A percentile compares a stretch with the other conserved stretches of the same genome.
Evolutionary conservation across 768 basidiomycete species (phyloP).

Genomic region (Boletus eberwhitei): DNA sequence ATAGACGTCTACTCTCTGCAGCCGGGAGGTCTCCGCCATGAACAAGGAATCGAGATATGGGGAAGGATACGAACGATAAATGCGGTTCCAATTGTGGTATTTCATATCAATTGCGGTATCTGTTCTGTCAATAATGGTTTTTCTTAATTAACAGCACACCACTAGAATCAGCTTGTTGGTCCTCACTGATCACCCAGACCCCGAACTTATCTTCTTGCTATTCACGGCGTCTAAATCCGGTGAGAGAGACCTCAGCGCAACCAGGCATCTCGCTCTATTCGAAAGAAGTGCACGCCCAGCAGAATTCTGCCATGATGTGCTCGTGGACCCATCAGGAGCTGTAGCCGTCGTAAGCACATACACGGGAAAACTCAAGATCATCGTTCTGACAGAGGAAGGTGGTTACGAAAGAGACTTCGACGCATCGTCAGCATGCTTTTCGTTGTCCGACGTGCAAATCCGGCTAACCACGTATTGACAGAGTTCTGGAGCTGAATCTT

Average conservation of each 20-base stretch:
- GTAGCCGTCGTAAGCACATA: conserved; percentile 66
- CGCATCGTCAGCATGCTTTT: conserved; percentile 47
- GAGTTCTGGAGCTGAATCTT: conserved; percentile 66
- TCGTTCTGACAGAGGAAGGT: conserved; percentile 52
- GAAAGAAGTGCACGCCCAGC: conserved; percentile 57
- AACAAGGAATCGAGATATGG: conserved; percentile 64
- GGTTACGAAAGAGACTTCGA: conserved; percentile 57
- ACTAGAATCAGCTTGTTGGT: conserved; percentile 49
- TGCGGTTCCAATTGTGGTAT: conserved; percentile 52
- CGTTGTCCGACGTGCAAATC: neutral
- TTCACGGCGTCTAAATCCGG: conserved; percentile 41
- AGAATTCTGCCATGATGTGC: conserved; percentile 68
- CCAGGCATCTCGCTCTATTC: conserved; percentile 48
- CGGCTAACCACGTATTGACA: conserved; percentile 24
- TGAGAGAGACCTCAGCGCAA: conserved; percentile 34
- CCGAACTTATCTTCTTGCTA: conserved; percentile 62
- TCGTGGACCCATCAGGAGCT: conserved; percentile 62
- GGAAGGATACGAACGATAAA: conserved; percentile 60
- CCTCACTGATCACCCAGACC: conserved; percentile 74
- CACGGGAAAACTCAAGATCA: conserved; percentile 63
- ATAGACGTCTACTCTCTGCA: conserved; percentile 68
- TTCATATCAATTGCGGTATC: conserved; percentile 11
- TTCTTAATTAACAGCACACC: conserved; percentile 25
- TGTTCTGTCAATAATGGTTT: conserved; percentile 7
- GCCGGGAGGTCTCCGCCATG: conserved; percentile 55